Conservation (phyloP, 352 stramenopile genomes). For the Elongisporangium senticosum region DNA sequence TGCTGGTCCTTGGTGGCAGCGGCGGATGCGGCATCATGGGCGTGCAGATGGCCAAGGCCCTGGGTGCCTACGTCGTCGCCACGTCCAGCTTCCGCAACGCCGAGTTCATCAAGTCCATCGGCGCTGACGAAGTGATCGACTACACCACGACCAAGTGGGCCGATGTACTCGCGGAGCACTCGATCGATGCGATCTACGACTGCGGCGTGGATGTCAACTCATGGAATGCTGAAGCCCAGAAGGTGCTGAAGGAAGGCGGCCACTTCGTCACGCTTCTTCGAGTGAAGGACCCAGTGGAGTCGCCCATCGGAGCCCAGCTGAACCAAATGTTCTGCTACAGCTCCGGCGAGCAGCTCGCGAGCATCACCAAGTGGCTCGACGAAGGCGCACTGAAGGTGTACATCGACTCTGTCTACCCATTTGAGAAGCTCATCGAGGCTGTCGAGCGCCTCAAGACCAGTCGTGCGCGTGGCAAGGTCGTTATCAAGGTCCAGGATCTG, state of each 20-base stretch:
- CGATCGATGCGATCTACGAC: conserved; percentile 30
- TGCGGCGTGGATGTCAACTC: conserved; percentile 18
- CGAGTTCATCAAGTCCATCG: conserved; percentile 31
- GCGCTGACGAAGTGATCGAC: conserved; percentile 44
- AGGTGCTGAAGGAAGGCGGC: conserved; percentile 25
- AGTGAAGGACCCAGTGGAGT: conserved; percentile 35
- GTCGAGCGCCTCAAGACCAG: conserved; percentile 24
- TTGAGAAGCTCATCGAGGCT: conserved; percentile 20
- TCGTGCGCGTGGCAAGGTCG: conserved; percentile 35
- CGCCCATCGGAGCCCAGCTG: conserved; percentile 39
- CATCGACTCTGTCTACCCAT: too few relatives aligned
- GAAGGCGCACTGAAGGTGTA: conserved; percentile 25
- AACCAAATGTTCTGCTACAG: conserved; percentile 13
- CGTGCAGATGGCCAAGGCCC: conserved; percentile 52
- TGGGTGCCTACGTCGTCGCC: conserved; percentile 19
- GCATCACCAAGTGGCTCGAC: conserved; percentile 33
- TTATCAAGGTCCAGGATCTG: conserved; percentile 23
- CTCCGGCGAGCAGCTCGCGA: conserved; percentile 6
- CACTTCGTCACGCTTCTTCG: conserved; percentile 40
- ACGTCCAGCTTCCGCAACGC: conserved; percentile 37
- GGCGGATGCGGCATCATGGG: conserved; percentile 49
- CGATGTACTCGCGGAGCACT: conserved; percentile 22
- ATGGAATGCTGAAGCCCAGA: conserved; percentile 27
- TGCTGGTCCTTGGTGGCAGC: conserved; percentile 54
- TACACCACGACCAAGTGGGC: conserved; percentile 48